Evolutionary conservation across 352 stramenopile genomes (phyloP).

Genomic region (Vaucheria bursata): DNA sequence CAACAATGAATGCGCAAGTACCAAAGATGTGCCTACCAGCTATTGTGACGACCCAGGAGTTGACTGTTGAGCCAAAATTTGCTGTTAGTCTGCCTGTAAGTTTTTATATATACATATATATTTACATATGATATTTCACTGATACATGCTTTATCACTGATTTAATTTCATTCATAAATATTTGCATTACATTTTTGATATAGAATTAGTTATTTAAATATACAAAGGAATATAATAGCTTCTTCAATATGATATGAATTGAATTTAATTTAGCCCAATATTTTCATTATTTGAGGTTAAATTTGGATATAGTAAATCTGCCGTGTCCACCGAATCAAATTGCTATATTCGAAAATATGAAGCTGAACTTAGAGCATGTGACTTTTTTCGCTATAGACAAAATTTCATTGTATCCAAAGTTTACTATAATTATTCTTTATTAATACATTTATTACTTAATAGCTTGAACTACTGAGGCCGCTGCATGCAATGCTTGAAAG

Average conservation of each 20-base stretch:
- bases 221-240: too few species aligned
- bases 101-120: background rate
- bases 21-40: too few species aligned
- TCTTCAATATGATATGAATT: too few species aligned
- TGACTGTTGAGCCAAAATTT: constrained; percentile 14
- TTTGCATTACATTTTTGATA: background rate
- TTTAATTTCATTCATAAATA: background rate
- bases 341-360: too few species aligned
- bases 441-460: background rate
- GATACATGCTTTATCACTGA: background rate
- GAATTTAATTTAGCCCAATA: too few species aligned
- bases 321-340: too few species aligned
- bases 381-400: too few species aligned
- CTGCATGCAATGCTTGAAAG: constrained; percentile 6
- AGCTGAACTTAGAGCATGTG: too few species aligned
- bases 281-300: too few species aligned
- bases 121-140: background rate
- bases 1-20: too few species aligned
- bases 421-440: background rate
- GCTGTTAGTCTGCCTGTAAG: constrained; percentile 10
- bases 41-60: background rate
- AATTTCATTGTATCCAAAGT: too few species aligned
- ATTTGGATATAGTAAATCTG: too few species aligned
- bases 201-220: background rate
- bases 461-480: constrained; percentile 3